Percentiles rank a stretch among this genome's conserved stretches.
Evolutionary conservation across 345 rosid genomes (phyloP).

Genomic region (Hirschfeldia incana): DNA sequence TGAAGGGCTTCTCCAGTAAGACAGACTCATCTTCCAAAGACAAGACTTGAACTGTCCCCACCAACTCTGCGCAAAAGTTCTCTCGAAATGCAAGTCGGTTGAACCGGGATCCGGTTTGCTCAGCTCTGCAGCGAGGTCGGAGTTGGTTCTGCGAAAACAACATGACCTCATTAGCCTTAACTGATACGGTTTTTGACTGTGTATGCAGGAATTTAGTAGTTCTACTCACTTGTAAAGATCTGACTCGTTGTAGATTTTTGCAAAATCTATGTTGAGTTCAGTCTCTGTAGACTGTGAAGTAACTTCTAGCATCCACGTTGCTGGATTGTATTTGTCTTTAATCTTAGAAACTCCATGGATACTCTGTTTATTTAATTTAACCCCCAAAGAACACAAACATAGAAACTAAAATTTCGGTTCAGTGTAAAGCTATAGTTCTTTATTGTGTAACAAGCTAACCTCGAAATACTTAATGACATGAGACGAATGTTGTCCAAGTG

Average conservation of each 20-base stretch:
- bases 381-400: not conserved
- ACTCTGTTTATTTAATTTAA: constrained; percentile 36
- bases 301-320: constrained; percentile 81
- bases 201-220: not conserved
- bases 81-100: constrained; percentile 55
- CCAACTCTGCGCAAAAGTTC: constrained; percentile 52
- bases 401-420: not conserved
- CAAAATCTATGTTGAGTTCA: constrained; percentile 63
- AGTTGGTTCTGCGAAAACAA: constrained; percentile 45
- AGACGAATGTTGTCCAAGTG: constrained; percentile 62
- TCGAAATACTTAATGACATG: constrained; percentile 63
- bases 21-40: constrained; percentile 71
- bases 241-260: constrained; percentile 51
- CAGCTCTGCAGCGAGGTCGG: constrained; percentile 48
- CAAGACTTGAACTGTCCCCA: constrained; percentile 73
- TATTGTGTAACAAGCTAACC: constrained; percentile 45
- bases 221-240: constrained; percentile 57
- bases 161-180: not conserved
- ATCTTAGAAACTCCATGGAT: constrained; percentile 62
- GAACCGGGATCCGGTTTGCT: constrained; percentile 51
- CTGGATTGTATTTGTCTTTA: constrained; percentile 68
- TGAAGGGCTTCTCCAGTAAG: constrained; percentile 89
- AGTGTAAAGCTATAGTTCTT: not conserved
- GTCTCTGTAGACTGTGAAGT: constrained; percentile 61
- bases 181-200: not conserved